phyloP scores from a whole-genome alignment of 106 monocot species.

The Vanilla planifolia region DNA sequence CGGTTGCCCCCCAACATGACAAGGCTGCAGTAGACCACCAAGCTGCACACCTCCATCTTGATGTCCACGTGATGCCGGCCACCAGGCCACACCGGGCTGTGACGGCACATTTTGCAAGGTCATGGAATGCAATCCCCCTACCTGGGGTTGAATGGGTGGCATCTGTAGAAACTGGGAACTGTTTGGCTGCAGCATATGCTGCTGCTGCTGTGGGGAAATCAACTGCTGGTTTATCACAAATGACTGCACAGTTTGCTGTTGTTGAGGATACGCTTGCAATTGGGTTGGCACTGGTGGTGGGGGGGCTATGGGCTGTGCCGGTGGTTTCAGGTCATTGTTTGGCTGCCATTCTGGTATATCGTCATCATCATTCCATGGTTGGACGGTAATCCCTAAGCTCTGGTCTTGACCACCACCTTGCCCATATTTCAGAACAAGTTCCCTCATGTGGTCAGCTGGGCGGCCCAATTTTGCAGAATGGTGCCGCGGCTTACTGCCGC shows the following conservation, averaged over 20 bases:
- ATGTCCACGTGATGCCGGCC: not conserved
- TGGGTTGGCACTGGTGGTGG: constrained; percentile 2
- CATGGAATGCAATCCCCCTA: constrained; percentile 13
- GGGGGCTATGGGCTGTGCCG: constrained; percentile 9
- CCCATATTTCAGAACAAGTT: constrained; percentile 73
- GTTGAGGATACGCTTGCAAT: constrained; percentile 16
- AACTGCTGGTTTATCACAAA: constrained; percentile 14
- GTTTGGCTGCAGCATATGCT: not conserved
- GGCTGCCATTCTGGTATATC: constrained; percentile 76
- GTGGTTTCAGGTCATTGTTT: constrained; percentile 15
- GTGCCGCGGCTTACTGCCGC: not conserved
- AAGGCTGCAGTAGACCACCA: constrained; percentile 1
- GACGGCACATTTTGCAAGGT: too few species aligned
- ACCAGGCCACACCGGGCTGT: constrained; percentile 5
- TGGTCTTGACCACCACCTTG: constrained; percentile 12
- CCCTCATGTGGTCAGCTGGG: constrained; percentile 40
- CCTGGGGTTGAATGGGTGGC: constrained; percentile 22
- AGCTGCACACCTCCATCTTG: not conserved
- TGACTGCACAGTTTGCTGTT: not conserved
- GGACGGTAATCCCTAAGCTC: constrained; percentile 4
- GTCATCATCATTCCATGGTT: constrained; percentile 47
- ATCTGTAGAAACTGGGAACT: constrained; percentile 1
- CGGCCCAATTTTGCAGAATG: not conserved
- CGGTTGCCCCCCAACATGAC: not conserved
- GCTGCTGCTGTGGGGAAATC: constrained; percentile 5